A percentile compares a stretch with the other conserved stretches of the same genome.
Evolutionary conservation across 1,284 basidiomycete genomes (phyloP).

Genomic region (Sanghuangporus weigelae): DNA sequence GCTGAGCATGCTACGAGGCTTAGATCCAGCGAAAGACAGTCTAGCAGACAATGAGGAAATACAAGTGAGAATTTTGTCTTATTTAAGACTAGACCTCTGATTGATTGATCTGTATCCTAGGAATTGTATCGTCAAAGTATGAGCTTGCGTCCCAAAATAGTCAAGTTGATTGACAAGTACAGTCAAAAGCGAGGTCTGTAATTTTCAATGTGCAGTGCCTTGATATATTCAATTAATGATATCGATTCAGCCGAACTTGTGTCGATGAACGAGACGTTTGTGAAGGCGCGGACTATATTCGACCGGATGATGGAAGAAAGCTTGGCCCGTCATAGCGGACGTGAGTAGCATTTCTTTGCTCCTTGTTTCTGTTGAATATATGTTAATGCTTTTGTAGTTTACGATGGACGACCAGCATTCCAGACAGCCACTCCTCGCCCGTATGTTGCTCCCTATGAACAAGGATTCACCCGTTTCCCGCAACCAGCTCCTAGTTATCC

Average conservation of each 20-base stretch:
- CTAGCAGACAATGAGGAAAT: conserved; percentile 94
- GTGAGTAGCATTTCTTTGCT: conserved; percentile 28
- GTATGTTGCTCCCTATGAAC: conserved; percentile 24
- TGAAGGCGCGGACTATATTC: conserved; percentile 77
- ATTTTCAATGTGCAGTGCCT: background rate
- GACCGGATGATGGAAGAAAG: conserved; percentile 91
- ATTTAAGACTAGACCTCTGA: background rate
- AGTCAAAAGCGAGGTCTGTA: conserved; percentile 81
- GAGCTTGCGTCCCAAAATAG: conserved; percentile 88
- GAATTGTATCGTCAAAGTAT: conserved; percentile 91
- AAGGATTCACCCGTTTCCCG: conserved; percentile 34
- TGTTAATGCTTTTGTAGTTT: conserved; percentile 11
- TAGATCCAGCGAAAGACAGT: conserved; percentile 80
- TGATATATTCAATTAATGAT: background rate
- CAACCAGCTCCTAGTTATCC: conserved; percentile 36
- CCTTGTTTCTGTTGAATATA: conserved; percentile 8
- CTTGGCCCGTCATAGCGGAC: conserved; percentile 66
- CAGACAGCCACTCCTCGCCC: conserved; percentile 14
- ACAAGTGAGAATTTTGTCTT: conserved; percentile 46
- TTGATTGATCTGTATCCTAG: conserved; percentile 31
- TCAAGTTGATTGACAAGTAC: conserved; percentile 96
- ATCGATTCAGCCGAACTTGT: conserved; percentile 66
- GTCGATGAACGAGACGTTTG: conserved; percentile 86
- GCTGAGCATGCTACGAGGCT: conserved; percentile 70
- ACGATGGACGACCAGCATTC: conserved; percentile 19